Conservation (phyloP, 371 early-diverging fungal species). For the Rhizomucor miehei region DNA sequence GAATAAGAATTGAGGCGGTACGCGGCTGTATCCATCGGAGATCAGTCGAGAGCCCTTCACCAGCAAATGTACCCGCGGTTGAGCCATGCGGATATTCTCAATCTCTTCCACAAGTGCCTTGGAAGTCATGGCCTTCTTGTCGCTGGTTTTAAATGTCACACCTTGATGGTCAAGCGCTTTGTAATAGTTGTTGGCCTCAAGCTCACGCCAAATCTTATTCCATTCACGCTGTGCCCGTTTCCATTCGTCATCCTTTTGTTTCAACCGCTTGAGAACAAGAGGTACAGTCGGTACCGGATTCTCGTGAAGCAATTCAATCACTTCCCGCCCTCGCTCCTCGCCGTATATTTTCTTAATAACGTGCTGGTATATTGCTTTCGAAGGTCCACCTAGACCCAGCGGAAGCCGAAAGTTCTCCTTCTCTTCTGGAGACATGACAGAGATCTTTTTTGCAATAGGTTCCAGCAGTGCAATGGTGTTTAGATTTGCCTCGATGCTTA, state of each 20-base stretch:
- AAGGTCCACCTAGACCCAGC: conserved; percentile 77
- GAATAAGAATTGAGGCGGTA: conserved; percentile 58
- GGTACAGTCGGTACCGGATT: conserved; percentile 95
- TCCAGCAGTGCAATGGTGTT: conserved; percentile 90
- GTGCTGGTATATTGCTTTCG: conserved; percentile 83
- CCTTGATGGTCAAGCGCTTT: conserved; percentile 97
- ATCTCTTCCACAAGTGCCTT: conserved; percentile 82
- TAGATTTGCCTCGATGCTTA: conserved; percentile 94
- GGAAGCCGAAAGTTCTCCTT: conserved; percentile 68
- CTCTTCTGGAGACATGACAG: conserved; percentile 82
- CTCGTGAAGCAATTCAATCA: conserved; percentile 90
- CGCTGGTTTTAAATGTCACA: conserved; percentile 80
- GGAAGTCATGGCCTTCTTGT: conserved; percentile 74
- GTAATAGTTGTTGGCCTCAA: conserved; percentile 92
- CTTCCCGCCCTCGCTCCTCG: conserved; percentile 78
- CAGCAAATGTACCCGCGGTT: conserved; percentile 16
- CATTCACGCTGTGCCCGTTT: conserved; percentile 80
- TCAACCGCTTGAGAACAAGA: conserved; percentile 92
- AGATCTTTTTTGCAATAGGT: conserved; percentile 76
- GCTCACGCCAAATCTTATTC: conserved; percentile 97
- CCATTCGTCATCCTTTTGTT: conserved; percentile 99
- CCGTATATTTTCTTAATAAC: conserved; percentile 95
- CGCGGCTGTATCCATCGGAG: conserved; percentile 8
- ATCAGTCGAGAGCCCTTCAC: conserved; percentile 8
- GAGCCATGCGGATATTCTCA: conserved; percentile 54